These are phyloP conservation scores for Fusarium pininemorale DNA, from an alignment of 2,329 filamentous ascomycete genomes.

Conservation along the genomic window DNA sequence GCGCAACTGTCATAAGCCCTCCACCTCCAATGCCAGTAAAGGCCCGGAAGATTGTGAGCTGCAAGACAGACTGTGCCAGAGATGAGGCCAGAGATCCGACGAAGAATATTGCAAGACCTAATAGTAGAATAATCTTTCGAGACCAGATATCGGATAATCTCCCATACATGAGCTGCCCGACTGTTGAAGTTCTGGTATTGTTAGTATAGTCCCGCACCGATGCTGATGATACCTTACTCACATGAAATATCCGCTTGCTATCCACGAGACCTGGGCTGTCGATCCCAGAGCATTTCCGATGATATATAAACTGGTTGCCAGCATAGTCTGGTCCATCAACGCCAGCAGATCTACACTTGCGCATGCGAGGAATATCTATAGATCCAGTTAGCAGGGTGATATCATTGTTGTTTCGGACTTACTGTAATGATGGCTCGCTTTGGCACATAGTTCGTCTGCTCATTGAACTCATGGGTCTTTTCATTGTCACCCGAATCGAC, in stretches of 20 bases:
- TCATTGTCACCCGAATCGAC: conserved; percentile 25
- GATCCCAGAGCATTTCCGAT: conserved; percentile 61
- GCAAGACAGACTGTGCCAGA: conserved; percentile 50
- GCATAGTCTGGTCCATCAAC: conserved; percentile 66
- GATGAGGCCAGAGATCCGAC: conserved; percentile 55
- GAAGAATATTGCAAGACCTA: conserved; percentile 54
- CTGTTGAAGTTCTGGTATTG: conserved; percentile 52
- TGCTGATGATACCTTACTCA: conserved; percentile 40
- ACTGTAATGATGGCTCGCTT: conserved; percentile 61
- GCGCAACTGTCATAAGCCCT: conserved; percentile 75
- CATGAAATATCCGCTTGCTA: conserved; percentile 66
- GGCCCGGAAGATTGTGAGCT: conserved; percentile 53
- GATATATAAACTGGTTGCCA: conserved; percentile 64
- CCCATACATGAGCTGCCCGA: conserved; percentile 58
- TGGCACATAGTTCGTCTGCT: conserved; percentile 66
- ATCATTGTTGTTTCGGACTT: not conserved
- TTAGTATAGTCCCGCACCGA: not conserved
- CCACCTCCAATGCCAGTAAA: conserved; percentile 70
- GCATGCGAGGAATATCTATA: conserved; percentile 65
- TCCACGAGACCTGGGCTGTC: conserved; percentile 62
- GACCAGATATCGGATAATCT: conserved; percentile 59
- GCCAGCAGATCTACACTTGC: conserved; percentile 64
- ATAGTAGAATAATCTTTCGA: conserved; percentile 52
- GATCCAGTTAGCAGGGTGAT: rapidly evolving
- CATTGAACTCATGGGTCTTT: conserved; percentile 55